These are phyloP conservation scores for Suillus lakei DNA, from an alignment of 768 basidiomycete genomes.

Conservation along the genomic window DNA sequence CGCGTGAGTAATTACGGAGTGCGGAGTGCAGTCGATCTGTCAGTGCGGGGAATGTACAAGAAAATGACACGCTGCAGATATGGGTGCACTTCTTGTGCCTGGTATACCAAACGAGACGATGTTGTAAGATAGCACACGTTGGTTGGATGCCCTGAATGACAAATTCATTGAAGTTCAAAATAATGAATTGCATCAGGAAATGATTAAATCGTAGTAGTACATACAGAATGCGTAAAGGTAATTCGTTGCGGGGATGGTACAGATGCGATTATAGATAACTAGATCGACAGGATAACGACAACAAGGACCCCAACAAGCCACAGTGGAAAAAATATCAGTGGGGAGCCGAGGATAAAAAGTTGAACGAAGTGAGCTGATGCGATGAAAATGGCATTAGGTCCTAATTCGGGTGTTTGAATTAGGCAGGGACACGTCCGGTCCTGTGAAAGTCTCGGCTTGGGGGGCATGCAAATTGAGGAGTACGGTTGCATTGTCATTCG, in stretches of 20 bases:
- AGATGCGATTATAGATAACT: constrained; percentile 25
- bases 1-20: not conserved
- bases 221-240: constrained; percentile 9
- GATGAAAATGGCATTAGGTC: constrained; percentile 22
- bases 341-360: constrained; percentile 6
- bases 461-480: constrained; percentile 67
- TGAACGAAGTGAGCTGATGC: not conserved
- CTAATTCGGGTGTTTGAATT: constrained; percentile 25
- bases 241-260: constrained; percentile 28
- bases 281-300: not conserved
- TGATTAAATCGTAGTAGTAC: constrained; percentile 19
- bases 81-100: not conserved
- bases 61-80: not conserved
- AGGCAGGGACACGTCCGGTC: constrained; percentile 15
- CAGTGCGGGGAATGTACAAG: not conserved
- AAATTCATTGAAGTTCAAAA: not conserved
- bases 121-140: not conserved
- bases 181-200: not conserved
- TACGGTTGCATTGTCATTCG: constrained; percentile 65
- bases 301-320: constrained; percentile 1
- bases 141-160: not conserved
- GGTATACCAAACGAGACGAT: not conserved
- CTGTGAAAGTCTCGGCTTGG: constrained; percentile 20
- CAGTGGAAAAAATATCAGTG: constrained; percentile 12
- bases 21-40: not conserved